These are phyloP conservation scores for Penicillium sp. DNA, from an alignment of 2,329 filamentous ascomycete species.

Conservation along the genomic window DNA sequence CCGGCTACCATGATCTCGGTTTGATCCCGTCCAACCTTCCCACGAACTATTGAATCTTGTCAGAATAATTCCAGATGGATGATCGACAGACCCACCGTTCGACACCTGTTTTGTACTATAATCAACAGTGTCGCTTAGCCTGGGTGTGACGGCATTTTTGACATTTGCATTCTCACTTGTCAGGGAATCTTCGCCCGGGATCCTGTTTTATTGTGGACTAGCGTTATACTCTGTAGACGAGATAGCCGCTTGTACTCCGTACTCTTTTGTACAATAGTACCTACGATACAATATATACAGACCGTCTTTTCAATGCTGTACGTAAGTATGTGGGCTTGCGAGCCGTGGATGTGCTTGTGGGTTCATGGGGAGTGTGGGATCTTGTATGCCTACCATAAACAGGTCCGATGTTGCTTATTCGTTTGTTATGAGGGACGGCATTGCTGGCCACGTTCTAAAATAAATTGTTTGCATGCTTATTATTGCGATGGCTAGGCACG, in stretches of 20 bases:
- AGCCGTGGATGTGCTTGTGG: neutral
- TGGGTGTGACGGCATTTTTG: slow-evolving; percentile 5
- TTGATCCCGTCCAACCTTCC: neutral
- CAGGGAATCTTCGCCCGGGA: slow-evolving; percentile 13
- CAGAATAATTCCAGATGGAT: neutral
- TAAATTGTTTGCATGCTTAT: neutral
- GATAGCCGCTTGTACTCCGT: neutral
- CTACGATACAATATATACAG: neutral
- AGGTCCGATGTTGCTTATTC: neutral
- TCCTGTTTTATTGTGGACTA: neutral
- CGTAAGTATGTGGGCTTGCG: neutral
- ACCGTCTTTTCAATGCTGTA: neutral
- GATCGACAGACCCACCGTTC: slow-evolving; percentile 23
- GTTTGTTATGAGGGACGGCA: neutral
- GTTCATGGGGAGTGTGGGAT: neutral
- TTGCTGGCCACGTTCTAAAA: neutral
- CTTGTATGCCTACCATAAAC: neutral
- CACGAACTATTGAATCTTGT: slow-evolving; percentile 22
- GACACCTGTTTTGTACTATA: slow-evolving; percentile 4
- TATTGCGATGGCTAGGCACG: neutral
- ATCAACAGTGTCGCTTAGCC: slow-evolving; percentile 21
- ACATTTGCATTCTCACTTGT: slow-evolving; percentile 3
- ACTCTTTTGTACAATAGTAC: neutral
- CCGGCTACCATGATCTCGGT: no score
- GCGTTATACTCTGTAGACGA: neutral